phyloP scores from a whole-genome alignment of 2,329 filamentous ascomycete species.

The Geoglossum cookeanum region DNA sequence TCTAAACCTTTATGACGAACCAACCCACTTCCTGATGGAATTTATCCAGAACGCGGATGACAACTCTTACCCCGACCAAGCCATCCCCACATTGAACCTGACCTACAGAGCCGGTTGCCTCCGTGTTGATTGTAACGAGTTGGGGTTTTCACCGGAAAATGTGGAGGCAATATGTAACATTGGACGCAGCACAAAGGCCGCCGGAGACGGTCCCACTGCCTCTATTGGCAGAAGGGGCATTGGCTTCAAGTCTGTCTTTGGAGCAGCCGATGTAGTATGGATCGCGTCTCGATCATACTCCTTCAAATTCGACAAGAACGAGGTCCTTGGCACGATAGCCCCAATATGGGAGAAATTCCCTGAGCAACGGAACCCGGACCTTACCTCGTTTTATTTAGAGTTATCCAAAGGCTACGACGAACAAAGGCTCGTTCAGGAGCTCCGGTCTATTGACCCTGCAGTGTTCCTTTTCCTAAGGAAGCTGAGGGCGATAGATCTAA shows the following conservation, averaged over 20 bases:
- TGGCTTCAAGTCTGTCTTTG: conserved; percentile 34
- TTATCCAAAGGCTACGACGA: too few relatives aligned
- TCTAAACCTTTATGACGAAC: conserved; percentile 17
- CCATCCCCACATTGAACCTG: conserved; percentile 21
- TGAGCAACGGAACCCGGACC: too few relatives aligned
- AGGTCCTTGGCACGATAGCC: conserved; percentile 18
- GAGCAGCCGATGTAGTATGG: conserved; percentile 24
- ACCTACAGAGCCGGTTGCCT: conserved; percentile 15
- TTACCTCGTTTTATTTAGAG: too few relatives aligned
- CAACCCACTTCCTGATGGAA: conserved; percentile 31
- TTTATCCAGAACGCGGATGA: conserved; percentile 37
- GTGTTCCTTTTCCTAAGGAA: too few relatives aligned
- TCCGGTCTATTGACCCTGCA: too few relatives aligned
- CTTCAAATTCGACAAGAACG: conserved; percentile 23
- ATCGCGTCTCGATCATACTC: conserved; percentile 27
- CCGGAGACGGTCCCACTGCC: conserved; percentile 12
- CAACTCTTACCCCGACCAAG: conserved; percentile 21
- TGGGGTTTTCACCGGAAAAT: conserved; percentile 25
- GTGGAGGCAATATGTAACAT: conserved; percentile 28
- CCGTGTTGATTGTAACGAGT: conserved; percentile 27
- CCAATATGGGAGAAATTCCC: too few relatives aligned
- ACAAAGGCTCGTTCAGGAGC: too few relatives aligned
- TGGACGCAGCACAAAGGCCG: conserved; percentile 27
- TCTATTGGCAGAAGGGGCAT: conserved; percentile 34
- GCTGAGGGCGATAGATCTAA: too few relatives aligned